Base-by-base conservation (phyloP, 345 rosid genomes). In the Bretschneidera sinensis region DNA sequence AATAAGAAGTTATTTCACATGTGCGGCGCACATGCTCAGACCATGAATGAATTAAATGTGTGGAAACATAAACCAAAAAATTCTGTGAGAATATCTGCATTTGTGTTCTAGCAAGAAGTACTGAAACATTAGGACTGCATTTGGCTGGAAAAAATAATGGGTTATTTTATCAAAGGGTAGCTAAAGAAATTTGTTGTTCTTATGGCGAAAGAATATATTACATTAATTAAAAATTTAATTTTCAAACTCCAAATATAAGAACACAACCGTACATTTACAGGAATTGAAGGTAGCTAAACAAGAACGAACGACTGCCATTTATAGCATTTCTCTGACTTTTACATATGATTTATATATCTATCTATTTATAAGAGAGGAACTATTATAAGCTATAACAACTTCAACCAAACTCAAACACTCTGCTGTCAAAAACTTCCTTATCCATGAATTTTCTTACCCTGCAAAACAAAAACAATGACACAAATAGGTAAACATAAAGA, bases 371-470 rank as follows among this genome's bases (percentile, higher is more conserved):
- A 45, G 15, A 56, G 31, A 56, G 21, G 23, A 47, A 34, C 10
- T 39, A 23, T 28, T 8, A 28, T 28, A 28, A 16, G 17, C 35
- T 11, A 23, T 7, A 17, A 5, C 21, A 9, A 56, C 35, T 51
- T 54, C 1, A 35, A 39, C 28, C 25, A 51, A 65, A 68, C 39
- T 21, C 54, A 62, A n/a, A 24, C 7, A 20, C 50, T 47, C 39
- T 19, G 54, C 53, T 31, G 17, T 39, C 51, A 59, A 39, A 58
- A 52, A 8, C 51, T 48, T 50, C 17, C 51, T 65, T 60, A 74
- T 28, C 78, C 78, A 24, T 52, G 74, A 19, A 57, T 54, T 52
- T 64, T 74, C 64, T 51, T 64, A 2, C 20, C 77, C 77, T 74
- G 71, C 74, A 69, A 54, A 19, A 11, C n/a, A 48, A 24, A 25